Percentiles rank a stretch among this genome's conserved stretches.
phyloP scores from a whole-genome alignment of 192 early-diverging fungal species.

The Linnemannia schmuckeri region DNA sequence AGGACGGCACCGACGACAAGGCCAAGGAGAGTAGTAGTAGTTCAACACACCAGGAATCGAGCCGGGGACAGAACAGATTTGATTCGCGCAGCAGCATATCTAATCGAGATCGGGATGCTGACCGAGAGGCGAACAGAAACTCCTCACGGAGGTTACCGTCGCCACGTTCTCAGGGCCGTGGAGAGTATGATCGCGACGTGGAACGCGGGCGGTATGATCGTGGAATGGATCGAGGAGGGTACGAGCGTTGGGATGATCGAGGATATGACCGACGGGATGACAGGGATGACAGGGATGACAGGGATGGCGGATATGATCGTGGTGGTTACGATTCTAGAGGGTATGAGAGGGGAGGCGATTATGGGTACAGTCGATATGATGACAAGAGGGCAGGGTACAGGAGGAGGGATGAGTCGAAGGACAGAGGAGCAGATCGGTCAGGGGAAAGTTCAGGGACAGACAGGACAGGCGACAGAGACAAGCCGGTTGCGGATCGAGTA shows the following conservation, averaged over 20 bases:
- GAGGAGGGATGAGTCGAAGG: not conserved
- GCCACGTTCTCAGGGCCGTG: not conserved
- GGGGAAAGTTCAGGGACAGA: not conserved
- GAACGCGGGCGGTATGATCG: conserved; percentile 10
- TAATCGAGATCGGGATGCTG: not conserved
- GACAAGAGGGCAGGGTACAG: not conserved
- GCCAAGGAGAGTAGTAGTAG: not conserved
- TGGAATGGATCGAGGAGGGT: not conserved
- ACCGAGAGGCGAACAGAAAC: not conserved
- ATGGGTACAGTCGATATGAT: not conserved
- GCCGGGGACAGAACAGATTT: not conserved
- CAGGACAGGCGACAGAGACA: not conserved
- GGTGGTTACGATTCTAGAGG: not conserved
- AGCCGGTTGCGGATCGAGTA: not conserved
- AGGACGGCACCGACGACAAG: not conserved
- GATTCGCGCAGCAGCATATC: not conserved
- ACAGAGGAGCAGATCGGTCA: not conserved
- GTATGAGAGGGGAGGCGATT: conserved; percentile 15
- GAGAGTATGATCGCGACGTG: conserved; percentile 6
- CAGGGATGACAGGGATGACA: not conserved
- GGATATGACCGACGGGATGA: conserved; percentile 13
- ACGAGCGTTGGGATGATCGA: conserved; percentile 8
- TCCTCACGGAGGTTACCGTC: not conserved
- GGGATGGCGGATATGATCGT: conserved; percentile 12
- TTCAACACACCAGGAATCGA: not conserved